These are phyloP conservation scores for Trichosporon faecale DNA, from an alignment of 1,284 basidiomycete species.

Conservation along the genomic window DNA sequence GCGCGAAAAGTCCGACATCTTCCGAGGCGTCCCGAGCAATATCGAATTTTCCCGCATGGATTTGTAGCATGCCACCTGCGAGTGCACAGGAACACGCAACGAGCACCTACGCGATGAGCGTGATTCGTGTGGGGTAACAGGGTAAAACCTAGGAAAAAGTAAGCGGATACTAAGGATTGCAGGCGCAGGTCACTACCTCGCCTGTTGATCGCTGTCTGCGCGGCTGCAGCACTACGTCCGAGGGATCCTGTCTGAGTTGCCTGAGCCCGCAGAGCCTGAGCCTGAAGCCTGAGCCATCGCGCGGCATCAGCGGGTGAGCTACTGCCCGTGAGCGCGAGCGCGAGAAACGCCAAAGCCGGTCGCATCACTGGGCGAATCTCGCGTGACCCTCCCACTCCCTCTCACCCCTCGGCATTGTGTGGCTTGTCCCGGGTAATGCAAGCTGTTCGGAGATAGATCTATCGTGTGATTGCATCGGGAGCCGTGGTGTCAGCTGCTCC, in stretches of 20 bases:
- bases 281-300: neutral
- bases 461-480: neutral
- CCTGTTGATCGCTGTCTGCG: neutral
- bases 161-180: neutral
- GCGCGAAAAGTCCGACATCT: conserved; percentile 8
- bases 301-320: neutral
- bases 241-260: neutral
- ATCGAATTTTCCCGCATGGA: conserved; percentile 12
- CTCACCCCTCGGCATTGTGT: neutral
- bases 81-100: neutral
- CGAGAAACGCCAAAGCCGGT: neutral
- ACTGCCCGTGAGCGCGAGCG: neutral
- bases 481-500: neutral
- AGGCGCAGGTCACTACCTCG: neutral
- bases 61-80: conserved; percentile 9
- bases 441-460: neutral
- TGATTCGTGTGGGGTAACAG: conserved; percentile 12
- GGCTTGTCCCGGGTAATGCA: neutral
- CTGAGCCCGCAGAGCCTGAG: neutral
- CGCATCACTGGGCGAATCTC: neutral
- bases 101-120: neutral
- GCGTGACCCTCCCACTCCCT: neutral
- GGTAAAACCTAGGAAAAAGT: conserved; percentile 10
- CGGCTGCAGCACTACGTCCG: neutral
- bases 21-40: conserved; percentile 7